Evolutionary conservation across 2,329 filamentous ascomycete species (phyloP), one percentile per base, ranked within the genome.

Genomic region (Paecilomyces variotii): DNA sequence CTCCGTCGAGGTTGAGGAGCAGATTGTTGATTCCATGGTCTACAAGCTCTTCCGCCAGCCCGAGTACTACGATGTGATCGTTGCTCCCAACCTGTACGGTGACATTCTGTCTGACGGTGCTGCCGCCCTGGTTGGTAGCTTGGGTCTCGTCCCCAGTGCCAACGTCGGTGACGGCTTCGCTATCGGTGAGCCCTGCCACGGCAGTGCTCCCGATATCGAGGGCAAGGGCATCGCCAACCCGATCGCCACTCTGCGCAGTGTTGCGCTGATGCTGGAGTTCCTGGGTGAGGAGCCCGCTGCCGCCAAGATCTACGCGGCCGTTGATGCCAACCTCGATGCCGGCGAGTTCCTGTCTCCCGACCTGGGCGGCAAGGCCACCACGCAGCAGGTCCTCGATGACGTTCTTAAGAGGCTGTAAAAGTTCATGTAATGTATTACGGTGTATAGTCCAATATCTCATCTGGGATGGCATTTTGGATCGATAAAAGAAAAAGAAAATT

Each of bases 11-110:
- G 82, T 97, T 57, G 94, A 97, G 77, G 94, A 97, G 82, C 94
- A 99, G 80, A 99, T 99, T 67, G 93, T 99, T 63, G 94, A 99
- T 78, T 93, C 88, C 62, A 99, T 99, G 94, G 91, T 97, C 59
- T 97, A 97, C 85, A 97, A 97, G 82, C 88, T 99, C 59, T 97
- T 97, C 86, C 90, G 93, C 62, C 91, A 97, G 78, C 94, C 94
- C 51, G 84, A 88, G 70, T 88, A 88, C 71, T 99, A 97, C 85
- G 94, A 99, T 74, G 93, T 97, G 65, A 96, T 99, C 67, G 94
- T 99, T 53, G 94, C 93, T 7, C 94, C 93, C 56, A 97, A 97
- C 79, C 84, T 99, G 61, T 97, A 99, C 78, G 94, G 94, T 65
- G 94, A 99, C 76, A 94, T 99, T 66, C 82, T 99, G 45, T 96